Conservation (phyloP, 768 basidiomycete species). For the Crepidotus variabilis region DNA sequence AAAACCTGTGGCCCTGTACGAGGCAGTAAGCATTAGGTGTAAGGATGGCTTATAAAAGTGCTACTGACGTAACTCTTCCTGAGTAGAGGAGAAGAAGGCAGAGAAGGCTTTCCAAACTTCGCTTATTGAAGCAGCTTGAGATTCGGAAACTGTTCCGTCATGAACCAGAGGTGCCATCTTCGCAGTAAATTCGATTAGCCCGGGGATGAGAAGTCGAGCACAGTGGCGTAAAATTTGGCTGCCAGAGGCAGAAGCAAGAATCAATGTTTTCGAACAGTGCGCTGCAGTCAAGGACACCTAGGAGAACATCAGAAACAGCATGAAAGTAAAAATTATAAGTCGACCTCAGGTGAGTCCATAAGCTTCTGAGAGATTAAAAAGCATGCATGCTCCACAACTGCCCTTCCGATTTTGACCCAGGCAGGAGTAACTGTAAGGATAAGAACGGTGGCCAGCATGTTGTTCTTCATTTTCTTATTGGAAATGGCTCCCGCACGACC, state of each 20-base stretch:
- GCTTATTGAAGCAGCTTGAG: constrained; percentile 57
- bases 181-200: constrained; percentile 76
- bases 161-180: constrained; percentile 60
- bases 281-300: constrained; percentile 82
- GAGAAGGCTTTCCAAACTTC: constrained; percentile 85
- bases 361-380: constrained; percentile 83
- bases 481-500: constrained; percentile 77
- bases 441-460: constrained; percentile 81
- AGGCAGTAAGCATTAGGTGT: constrained; percentile 7
- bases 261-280: constrained; percentile 85
- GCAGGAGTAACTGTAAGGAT: constrained; percentile 77
- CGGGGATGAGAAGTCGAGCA: constrained; percentile 69
- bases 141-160: constrained; percentile 52
- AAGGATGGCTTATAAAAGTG: background rate
- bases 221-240: constrained; percentile 69
- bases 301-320: background rate
- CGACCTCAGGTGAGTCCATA: constrained; percentile 64
- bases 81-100: constrained; percentile 51
- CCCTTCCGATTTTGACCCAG: constrained; percentile 61
- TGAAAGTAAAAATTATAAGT: constrained; percentile 8
- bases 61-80: constrained; percentile 60
- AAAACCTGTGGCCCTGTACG: constrained; percentile 59
- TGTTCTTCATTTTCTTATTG: constrained; percentile 83
- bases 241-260: constrained; percentile 65
- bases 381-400: constrained; percentile 80